These are phyloP conservation scores for Termitomyces sp. DNA, from an alignment of 768 basidiomycete genomes.

Conservation along the genomic window DNA sequence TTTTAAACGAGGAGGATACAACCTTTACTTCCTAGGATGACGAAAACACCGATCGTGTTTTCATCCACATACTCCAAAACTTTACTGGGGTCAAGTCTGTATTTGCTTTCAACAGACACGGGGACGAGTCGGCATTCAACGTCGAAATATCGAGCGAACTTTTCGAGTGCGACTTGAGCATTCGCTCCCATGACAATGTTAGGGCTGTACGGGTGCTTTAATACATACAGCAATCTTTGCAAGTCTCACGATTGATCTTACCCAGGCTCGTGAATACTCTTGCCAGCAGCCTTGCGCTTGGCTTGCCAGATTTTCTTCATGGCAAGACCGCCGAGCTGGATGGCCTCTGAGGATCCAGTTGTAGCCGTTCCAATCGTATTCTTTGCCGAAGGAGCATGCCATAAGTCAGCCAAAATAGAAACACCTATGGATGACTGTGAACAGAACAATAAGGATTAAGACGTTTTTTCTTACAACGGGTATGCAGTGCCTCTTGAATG, in stretches of 20 bases:
- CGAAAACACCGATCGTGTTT: slow-evolving; percentile 67
- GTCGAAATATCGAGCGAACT: slow-evolving; percentile 68
- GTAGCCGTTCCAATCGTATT: slow-evolving; percentile 67
- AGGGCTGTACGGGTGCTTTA: slow-evolving; percentile 28
- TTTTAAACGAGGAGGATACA: slow-evolving; percentile 25
- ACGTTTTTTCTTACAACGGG: slow-evolving; percentile 29
- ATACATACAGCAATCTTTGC: background rate
- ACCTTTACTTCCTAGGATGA: slow-evolving; percentile 36
- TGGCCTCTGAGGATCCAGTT: slow-evolving; percentile 67
- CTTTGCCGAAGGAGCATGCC: slow-evolving; percentile 62
- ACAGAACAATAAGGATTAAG: background rate
- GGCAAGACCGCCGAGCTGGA: slow-evolving; percentile 70
- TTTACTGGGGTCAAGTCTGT: slow-evolving; percentile 53
- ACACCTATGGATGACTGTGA: slow-evolving; percentile 22
- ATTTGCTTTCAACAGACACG: slow-evolving; percentile 43
- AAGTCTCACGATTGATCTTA: slow-evolving; percentile 15
- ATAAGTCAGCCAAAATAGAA: slow-evolving; percentile 53
- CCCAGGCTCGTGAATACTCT: slow-evolving; percentile 78
- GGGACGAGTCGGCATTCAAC: slow-evolving; percentile 57
- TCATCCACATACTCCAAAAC: slow-evolving; percentile 66
- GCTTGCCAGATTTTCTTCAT: slow-evolving; percentile 72
- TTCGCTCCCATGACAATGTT: slow-evolving; percentile 68
- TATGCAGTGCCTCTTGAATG: slow-evolving; percentile 41
- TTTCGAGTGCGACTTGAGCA: slow-evolving; percentile 68
- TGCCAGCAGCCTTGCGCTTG: slow-evolving; percentile 56